phyloP scores from a whole-genome alignment of 2,329 filamentous ascomycete species.

The Talaromyces sp. region DNA sequence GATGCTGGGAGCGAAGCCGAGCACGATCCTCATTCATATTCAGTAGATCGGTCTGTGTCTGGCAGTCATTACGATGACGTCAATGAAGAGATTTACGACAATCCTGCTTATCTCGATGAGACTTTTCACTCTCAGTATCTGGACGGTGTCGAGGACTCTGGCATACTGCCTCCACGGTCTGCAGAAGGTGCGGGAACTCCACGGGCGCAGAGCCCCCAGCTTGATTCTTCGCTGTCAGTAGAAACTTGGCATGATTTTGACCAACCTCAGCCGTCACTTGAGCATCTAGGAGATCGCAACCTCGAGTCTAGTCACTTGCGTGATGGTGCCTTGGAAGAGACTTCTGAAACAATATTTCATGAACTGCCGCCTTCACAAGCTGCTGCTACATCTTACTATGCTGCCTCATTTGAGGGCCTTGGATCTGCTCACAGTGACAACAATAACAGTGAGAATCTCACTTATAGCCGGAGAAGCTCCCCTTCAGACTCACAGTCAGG shows the following conservation, averaged over 20 bases:
- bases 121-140: slow-evolving; percentile 30
- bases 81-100: slow-evolving; percentile 29
- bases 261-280: not conserved
- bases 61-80: slow-evolving; percentile 21
- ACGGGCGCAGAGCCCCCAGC: slow-evolving; percentile 14
- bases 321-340: not conserved
- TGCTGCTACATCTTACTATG: slow-evolving; percentile 1
- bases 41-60: slow-evolving; percentile 17
- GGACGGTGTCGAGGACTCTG: slow-evolving; percentile 24
- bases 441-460: not conserved
- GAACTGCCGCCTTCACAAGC: not conserved
- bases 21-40: slow-evolving; percentile 19
- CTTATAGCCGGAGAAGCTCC: slow-evolving; percentile 18
- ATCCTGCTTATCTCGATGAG: slow-evolving; percentile 34
- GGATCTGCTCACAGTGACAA: not conserved
- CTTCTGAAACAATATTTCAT: not conserved
- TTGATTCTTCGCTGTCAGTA: slow-evolving; percentile 7
- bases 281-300: not conserved
- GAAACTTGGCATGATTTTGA: slow-evolving; percentile 7
- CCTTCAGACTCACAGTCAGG: slow-evolving; percentile 17
- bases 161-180: slow-evolving; percentile 10
- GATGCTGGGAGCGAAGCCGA: slow-evolving; percentile 37
- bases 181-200: slow-evolving; percentile 15
- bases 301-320: not conserved
- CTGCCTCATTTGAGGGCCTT: not conserved